These are phyloP conservation scores for Artemisia tridentata DNA, from an alignment of 129 eudicot genomes.

Conservation along the genomic window DNA sequence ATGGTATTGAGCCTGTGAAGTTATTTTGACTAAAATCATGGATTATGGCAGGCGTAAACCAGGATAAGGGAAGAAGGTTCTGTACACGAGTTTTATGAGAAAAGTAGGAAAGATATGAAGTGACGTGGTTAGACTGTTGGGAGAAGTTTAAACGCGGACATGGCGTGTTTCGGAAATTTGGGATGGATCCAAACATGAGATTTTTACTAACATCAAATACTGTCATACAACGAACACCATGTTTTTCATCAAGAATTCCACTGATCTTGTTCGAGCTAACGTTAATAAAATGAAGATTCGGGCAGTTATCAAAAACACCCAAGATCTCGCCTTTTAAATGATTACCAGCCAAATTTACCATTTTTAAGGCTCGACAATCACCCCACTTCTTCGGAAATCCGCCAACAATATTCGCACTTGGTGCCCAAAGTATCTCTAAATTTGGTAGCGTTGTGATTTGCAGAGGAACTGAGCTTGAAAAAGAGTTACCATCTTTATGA, in stretches of 20 bases:
- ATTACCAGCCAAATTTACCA: constrained; percentile 46
- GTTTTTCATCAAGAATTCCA: constrained; percentile 38
- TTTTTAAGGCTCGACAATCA: constrained; percentile 30
- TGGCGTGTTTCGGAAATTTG: constrained; percentile 22
- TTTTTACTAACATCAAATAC: constrained; percentile 43
- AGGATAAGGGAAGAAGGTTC: constrained; percentile 29
- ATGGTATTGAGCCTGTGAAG: constrained; percentile 33
- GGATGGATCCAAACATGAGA: constrained; percentile 42
- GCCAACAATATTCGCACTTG: constrained; percentile 31
- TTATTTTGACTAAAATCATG: constrained; percentile 42
- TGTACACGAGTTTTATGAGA: constrained; percentile 29
- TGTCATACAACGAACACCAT: constrained; percentile 35
- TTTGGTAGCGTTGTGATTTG: constrained; percentile 40
- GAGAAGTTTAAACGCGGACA: constrained; percentile 19
- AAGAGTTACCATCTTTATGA: constrained; percentile 32
- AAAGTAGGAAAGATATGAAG: constrained; percentile 28
- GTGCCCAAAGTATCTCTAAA: constrained; percentile 51
- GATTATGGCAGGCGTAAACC: constrained; percentile 22
- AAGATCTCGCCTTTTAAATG: constrained; percentile 32
- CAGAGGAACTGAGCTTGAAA: constrained; percentile 38
- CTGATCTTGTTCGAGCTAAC: constrained; percentile 40
- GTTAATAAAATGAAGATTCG: constrained; percentile 32
- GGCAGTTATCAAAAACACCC: constrained; percentile 34
- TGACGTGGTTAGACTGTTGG: constrained; percentile 10
- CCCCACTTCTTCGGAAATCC: constrained; percentile 41